Evolutionary conservation across 2,329 filamentous ascomycete species (phyloP).

Genomic region (Aspergillaceae sp.): DNA sequence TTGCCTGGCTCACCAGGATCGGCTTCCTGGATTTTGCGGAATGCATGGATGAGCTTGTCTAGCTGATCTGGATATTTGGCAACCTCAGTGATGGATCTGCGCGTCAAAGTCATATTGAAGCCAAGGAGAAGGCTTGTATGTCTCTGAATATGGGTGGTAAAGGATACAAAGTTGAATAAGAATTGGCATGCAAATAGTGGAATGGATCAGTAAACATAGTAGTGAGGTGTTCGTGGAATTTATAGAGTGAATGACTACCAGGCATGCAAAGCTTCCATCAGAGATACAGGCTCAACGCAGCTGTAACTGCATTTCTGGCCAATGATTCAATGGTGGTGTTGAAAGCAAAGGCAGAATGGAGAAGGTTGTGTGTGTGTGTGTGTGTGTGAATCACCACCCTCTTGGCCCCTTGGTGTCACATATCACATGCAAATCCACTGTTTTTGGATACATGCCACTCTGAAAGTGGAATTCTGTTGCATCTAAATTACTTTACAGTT

Average conservation of each 20-base stretch:
- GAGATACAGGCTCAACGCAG: background rate
- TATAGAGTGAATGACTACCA: background rate
- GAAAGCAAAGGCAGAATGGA: background rate
- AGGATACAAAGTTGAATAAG: background rate
- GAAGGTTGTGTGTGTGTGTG: background rate
- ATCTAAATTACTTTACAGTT: background rate
- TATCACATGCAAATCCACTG: too few relatives aligned
- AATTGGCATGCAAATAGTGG: background rate
- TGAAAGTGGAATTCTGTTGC: too few relatives aligned
- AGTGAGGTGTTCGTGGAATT: background rate
- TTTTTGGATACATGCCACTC: too few relatives aligned
- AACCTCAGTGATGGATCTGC: background rate
- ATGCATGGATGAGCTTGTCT: background rate
- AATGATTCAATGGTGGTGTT: background rate
- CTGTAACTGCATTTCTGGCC: background rate
- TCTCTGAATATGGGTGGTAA: background rate
- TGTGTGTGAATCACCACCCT: background rate
- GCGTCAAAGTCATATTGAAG: background rate
- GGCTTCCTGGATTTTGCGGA: background rate
- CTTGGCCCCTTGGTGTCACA: too few relatives aligned
- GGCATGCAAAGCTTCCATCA: background rate
- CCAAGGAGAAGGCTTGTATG: background rate
- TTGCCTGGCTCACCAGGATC: slow-evolving; percentile 3
- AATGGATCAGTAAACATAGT: background rate
- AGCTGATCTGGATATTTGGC: background rate